These are phyloP conservation scores for Saccharum spontaneum DNA, from an alignment of 176 grass and related monocot species.

Conservation along the genomic window DNA sequence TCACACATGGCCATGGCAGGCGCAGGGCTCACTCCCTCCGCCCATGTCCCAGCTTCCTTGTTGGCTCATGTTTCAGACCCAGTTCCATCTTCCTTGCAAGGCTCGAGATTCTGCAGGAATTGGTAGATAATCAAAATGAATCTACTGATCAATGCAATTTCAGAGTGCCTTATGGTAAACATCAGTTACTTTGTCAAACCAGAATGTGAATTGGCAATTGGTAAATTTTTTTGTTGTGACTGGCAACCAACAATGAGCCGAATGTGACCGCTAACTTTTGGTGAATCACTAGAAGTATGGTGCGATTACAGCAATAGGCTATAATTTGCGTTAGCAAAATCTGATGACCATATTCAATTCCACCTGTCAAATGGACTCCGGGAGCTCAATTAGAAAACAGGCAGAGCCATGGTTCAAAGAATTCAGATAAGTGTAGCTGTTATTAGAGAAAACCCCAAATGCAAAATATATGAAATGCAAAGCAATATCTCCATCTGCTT, in stretches of 20 bases:
- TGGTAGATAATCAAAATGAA: slow-evolving; percentile 6
- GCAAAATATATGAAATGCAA: background rate
- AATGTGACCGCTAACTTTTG: background rate
- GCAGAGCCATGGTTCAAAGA: background rate
- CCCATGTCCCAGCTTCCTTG: slow-evolving; percentile 67
- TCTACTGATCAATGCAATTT: background rate
- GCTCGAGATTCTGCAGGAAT: slow-evolving; percentile 78
- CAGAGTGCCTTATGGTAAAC: background rate
- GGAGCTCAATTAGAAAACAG: background rate
- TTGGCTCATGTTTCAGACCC: slow-evolving; percentile 50
- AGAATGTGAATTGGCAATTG: background rate
- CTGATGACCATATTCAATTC: background rate
- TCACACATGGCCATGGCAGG: slow-evolving; percentile 67
- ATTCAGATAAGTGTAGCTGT: background rate
- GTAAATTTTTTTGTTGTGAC: background rate
- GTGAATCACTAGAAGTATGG: background rate
- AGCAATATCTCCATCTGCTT: background rate
- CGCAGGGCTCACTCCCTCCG: slow-evolving; percentile 42
- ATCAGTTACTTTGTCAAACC: background rate
- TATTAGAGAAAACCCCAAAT: slow-evolving; percentile 2
- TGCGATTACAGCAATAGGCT: background rate
- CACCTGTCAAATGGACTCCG: background rate
- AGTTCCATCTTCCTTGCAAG: slow-evolving; percentile 77
- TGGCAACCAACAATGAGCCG: background rate
- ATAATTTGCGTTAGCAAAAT: background rate